Conservation (phyloP, 257 asterid species). For the Gentiana macrophylla region DNA sequence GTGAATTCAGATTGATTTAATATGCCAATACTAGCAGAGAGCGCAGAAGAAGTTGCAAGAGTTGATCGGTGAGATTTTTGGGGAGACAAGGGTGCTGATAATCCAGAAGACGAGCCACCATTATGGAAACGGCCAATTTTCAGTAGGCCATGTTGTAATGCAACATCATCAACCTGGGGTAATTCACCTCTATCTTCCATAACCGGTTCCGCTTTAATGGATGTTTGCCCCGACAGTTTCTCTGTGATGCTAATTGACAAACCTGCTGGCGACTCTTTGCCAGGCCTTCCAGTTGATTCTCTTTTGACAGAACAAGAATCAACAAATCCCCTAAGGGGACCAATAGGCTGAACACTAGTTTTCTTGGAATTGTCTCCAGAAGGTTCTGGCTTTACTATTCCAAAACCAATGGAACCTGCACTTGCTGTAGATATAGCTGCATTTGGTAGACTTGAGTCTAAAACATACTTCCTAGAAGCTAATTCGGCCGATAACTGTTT, state of each 20-base stretch:
- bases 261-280: conserved; percentile 14
- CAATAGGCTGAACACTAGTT: conserved; percentile 27
- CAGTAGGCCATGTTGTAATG: conserved; percentile 21
- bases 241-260: conserved; percentile 19
- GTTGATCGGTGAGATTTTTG: conserved; percentile 28
- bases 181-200: conserved; percentile 22
- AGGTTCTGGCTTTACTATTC: conserved; percentile 61
- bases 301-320: conserved; percentile 30
- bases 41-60: conserved; percentile 38
- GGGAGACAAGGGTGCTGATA: conserved; percentile 39
- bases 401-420: conserved; percentile 16
- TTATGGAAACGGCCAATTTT: conserved; percentile 46
- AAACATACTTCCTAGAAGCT: conserved; percentile 13
- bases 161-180: conserved; percentile 14
- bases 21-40: conserved; percentile 27
- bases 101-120: conserved; percentile 34
- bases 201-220: conserved; percentile 49
- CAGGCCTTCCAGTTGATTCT: conserved; percentile 28
- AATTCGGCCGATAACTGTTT: conserved; percentile 17
- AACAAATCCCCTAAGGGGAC: conserved; percentile 23
- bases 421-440: conserved; percentile 14
- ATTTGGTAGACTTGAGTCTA: conserved; percentile 18
- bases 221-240: conserved; percentile 25
- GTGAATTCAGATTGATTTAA: conserved; percentile 41
- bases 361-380: conserved; percentile 31